Conservation (phyloP, 139 green algal genomes). For the Chlamydomonas asymmetrica region DNA sequence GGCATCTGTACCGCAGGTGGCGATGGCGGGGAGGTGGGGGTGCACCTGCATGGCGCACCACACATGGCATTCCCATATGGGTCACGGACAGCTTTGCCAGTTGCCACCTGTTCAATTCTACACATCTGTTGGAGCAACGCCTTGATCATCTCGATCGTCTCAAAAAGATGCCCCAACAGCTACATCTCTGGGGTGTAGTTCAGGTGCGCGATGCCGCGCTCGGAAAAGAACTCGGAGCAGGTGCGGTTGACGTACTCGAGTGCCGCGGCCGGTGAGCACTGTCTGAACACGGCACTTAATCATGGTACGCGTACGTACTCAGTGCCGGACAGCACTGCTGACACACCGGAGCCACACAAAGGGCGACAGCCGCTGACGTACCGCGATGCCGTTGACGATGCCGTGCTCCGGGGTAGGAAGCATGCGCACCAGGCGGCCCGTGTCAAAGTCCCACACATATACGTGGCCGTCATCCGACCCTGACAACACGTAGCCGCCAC, state of each 20-base stretch:
- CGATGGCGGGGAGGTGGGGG: constrained; percentile 45
- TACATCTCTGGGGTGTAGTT: not conserved
- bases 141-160: not conserved
- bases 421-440: constrained; percentile 24
- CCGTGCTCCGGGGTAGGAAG: constrained; percentile 1
- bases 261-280: not conserved
- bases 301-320: not conserved
- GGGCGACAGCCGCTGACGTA: not conserved
- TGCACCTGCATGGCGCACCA: constrained; percentile 29
- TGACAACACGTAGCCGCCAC: constrained; percentile 58
- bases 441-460: constrained; percentile 64
- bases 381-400: constrained; percentile 14
- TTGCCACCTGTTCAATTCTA: not conserved
- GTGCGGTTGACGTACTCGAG: too few species aligned
- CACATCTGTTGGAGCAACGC: not conserved
- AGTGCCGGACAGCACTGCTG: not conserved
- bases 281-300: not conserved
- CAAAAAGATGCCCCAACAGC: not conserved
- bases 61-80: not conserved
- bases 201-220: too few species aligned
- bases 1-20: constrained; percentile 41
- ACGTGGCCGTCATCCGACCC: constrained; percentile 76
- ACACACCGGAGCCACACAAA: not conserved
- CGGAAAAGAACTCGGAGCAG: too few species aligned
- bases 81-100: not conserved